Conservation (phyloP, 352 stramenopile species). For the Pythium scleroteichum region DNA sequence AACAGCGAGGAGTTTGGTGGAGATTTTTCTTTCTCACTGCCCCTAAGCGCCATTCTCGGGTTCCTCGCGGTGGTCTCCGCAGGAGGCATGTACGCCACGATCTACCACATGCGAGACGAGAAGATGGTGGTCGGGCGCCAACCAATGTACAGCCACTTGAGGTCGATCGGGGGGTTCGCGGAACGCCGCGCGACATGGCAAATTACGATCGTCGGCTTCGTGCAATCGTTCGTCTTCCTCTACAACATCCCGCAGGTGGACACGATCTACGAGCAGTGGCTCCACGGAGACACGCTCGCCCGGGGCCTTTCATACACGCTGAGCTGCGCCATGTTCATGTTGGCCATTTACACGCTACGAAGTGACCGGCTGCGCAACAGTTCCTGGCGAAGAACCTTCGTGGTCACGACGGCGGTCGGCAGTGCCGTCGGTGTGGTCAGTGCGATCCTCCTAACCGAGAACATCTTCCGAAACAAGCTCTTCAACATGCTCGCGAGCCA, state of each 20-base stretch:
- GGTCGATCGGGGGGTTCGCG: conserved; percentile 15
- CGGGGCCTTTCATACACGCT: conserved; percentile 4
- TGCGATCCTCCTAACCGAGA: background rate
- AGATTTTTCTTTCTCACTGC: conserved; percentile 18
- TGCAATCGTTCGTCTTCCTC: background rate
- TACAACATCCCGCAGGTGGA: conserved; percentile 2
- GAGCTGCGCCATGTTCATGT: background rate
- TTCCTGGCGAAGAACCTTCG: conserved; percentile 4
- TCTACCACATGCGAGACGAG: conserved; percentile 14
- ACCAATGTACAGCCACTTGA: conserved; percentile 4
- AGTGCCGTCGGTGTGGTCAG: background rate
- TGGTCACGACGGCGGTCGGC: conserved; percentile 1
- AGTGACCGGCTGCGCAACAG: conserved; percentile 13
- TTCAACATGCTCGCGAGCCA: conserved; percentile 1
- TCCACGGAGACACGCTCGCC: conserved; percentile 12
- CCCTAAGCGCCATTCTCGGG: conserved; percentile 8
- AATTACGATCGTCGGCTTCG: conserved; percentile 19
- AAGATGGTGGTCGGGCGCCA: conserved; percentile 5
- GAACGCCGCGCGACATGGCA: conserved; percentile 21
- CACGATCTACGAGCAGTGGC: conserved; percentile 13
- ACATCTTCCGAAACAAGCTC: conserved; percentile 12
- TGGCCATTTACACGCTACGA: background rate
- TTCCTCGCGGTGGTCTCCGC: conserved; percentile 8
- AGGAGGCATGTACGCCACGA: conserved; percentile 4
- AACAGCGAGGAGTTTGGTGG: conserved; percentile 22